A percentile compares a stretch with the other conserved stretches of the same genome.
Conservation (phyloP, 2,329 filamentous ascomycete genomes). For the Colletotrichum sp. region DNA sequence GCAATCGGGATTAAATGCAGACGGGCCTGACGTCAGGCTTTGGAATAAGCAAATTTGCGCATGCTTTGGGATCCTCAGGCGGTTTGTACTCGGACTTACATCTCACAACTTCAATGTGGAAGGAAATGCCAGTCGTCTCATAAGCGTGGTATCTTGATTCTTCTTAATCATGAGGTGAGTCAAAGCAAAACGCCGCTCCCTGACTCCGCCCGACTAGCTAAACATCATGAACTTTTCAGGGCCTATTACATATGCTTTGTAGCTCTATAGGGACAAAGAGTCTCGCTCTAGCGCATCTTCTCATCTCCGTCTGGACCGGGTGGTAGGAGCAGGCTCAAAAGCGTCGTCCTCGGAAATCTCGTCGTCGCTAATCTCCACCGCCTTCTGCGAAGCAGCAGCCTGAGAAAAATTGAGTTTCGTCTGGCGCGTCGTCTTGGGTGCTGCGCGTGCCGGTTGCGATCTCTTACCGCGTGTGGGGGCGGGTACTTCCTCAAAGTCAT, state of each 20-base stretch:
- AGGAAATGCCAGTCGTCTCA: background rate
- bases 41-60: background rate
- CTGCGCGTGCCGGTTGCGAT: constrained; percentile 34
- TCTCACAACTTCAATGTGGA: background rate
- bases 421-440: constrained; percentile 42
- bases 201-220: background rate
- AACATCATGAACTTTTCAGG: background rate
- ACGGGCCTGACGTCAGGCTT: background rate
- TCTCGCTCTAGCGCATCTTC: background rate
- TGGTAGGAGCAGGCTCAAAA: constrained; percentile 58
- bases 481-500: constrained; percentile 46
- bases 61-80: background rate
- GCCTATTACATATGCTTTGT: background rate
- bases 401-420: constrained; percentile 57
- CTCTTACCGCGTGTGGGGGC: constrained; percentile 15
- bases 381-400: constrained; percentile 46
- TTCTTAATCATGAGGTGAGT: background rate
- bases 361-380: constrained; percentile 68
- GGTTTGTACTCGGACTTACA: background rate
- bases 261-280: background rate
- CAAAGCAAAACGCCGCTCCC: background rate
- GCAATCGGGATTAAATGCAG: background rate
- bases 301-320: constrained; percentile 18
- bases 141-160: background rate
- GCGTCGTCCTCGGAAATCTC: constrained; percentile 66